Evolutionary conservation across 129 eudicot genomes (phyloP), one percentile per base, ranked within the genome.

Genomic region (Sambucus nigra): DNA sequence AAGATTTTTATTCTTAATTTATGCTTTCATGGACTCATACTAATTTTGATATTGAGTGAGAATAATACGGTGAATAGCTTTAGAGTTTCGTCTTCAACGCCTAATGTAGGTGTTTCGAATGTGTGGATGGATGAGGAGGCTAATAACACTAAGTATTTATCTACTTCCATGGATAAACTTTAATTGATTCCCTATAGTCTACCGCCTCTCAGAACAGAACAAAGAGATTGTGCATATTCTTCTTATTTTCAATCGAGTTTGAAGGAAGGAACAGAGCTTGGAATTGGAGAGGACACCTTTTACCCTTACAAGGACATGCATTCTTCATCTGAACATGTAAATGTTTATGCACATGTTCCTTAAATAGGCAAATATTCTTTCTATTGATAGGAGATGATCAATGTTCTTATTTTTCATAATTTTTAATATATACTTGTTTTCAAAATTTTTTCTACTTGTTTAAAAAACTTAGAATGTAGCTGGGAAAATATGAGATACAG

Each of bases 21-120:
- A 55, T 78, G 2, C 8, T 72, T 38, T 60, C 80, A 0, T 81
- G 82, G 27, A 64, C 52, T 61, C 50, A 41, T 15, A 31, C 51
- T 42, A 49, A 21, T 51, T n/a, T 33, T 7, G 31, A 18, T 61
- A 3, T 3, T 35, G 5, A 64, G 60, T 33, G 50, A 42, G 47
- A 25, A 20, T 33, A 49, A 65, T 53, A 41, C 55, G 63, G 32
- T 59, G 66, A 50, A 24, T 50, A 53, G 25, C 51, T 65, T 39
- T 52, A 69, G 87, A 50, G 71, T 81, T 20, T 86, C 95, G 16
- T 69, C 77, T 1, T 86, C 95, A 13, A 47, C 82, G 60, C 87
- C 92, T 35, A 81, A 78, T 55, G 72, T 66, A 40, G 75, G 73
- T 38, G 18, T 71, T 48, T 60, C 63, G 28, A 60, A 60, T 35